Evolutionary conservation across 768 basidiomycete genomes (phyloP).

Genomic region (Pisolithus tinctorius): DNA sequence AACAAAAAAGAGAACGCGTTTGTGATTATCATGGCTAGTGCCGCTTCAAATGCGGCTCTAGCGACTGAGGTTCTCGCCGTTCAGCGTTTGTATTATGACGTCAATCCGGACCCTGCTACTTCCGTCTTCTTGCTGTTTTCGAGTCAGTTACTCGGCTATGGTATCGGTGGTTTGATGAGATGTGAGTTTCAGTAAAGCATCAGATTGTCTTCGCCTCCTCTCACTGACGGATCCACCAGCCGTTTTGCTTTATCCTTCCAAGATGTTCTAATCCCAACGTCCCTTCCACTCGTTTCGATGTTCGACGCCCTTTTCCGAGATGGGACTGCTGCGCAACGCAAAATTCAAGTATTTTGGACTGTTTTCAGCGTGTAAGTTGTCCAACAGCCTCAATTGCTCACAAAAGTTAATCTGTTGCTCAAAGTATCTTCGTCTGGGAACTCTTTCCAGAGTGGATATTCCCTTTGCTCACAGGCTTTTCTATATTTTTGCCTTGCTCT

Average conservation of each 20-base stretch:
- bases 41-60: conserved; percentile 47
- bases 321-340: conserved; percentile 32
- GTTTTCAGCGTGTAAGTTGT: conserved; percentile 20
- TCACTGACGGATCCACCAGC: conserved; percentile 3
- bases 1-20: conserved; percentile 57
- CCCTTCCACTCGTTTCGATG: conserved; percentile 17
- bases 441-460: conserved; percentile 31
- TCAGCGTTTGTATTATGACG: conserved; percentile 47
- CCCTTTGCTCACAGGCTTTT: conserved; percentile 45
- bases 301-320: conserved; percentile 36
- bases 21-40: conserved; percentile 51
- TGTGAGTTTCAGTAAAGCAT: conserved; percentile 21
- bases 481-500: conserved; percentile 50
- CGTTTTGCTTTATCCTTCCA: conserved; percentile 37
- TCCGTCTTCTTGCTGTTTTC: conserved; percentile 39
- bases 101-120: conserved; percentile 38
- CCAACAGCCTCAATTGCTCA: not conserved
- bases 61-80: conserved; percentile 50
- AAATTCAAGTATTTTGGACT: conserved; percentile 44
- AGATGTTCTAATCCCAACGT: conserved; percentile 36
- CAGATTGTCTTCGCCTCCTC: not conserved
- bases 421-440: conserved; percentile 38
- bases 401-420: conserved; percentile 23
- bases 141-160: conserved; percentile 39
- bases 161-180: conserved; percentile 48